phyloP scores from a whole-genome alignment of 2,329 filamentous ascomycete species.

The Xylaria sp. region DNA sequence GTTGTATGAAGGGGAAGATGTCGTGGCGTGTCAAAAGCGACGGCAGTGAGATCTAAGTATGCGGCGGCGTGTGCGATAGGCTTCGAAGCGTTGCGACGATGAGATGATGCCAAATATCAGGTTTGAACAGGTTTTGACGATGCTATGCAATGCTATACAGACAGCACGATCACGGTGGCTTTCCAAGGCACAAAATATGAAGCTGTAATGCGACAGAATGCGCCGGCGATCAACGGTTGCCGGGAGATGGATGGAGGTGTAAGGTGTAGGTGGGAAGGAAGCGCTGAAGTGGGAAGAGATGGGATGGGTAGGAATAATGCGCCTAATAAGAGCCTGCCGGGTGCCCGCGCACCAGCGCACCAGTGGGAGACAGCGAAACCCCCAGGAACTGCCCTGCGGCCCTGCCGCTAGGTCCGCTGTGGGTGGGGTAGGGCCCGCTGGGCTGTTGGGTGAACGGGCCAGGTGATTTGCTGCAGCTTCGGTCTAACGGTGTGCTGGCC shows the following conservation, averaged over 20 bases:
- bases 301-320: slow-evolving; percentile 35
- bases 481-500: slow-evolving; percentile 30
- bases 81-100: no score
- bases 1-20: slow-evolving; percentile 2
- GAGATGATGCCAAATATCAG: no score
- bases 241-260: slow-evolving; percentile 18
- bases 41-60: slow-evolving; percentile 16
- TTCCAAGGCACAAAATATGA: no score
- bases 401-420: slow-evolving; percentile 21
- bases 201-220: slow-evolving; percentile 15
- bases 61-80: no score
- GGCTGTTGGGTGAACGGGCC: slow-evolving; percentile 25
- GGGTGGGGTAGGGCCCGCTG: no score
- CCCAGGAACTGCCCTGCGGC: slow-evolving; percentile 14
- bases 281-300: slow-evolving; percentile 25
- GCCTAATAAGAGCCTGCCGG: slow-evolving; percentile 32
- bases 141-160: no score
- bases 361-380: slow-evolving; percentile 18
- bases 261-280: slow-evolving; percentile 31
- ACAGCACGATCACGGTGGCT: no score
- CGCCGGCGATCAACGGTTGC: slow-evolving; percentile 22
- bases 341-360: slow-evolving; percentile 20
- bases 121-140: background rate
- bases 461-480: slow-evolving; percentile 33
- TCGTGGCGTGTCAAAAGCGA: slow-evolving; percentile 20